Evolutionary conservation across 768 basidiomycete species (phyloP).

Genomic region (Hygrophorus pudorinus): DNA sequence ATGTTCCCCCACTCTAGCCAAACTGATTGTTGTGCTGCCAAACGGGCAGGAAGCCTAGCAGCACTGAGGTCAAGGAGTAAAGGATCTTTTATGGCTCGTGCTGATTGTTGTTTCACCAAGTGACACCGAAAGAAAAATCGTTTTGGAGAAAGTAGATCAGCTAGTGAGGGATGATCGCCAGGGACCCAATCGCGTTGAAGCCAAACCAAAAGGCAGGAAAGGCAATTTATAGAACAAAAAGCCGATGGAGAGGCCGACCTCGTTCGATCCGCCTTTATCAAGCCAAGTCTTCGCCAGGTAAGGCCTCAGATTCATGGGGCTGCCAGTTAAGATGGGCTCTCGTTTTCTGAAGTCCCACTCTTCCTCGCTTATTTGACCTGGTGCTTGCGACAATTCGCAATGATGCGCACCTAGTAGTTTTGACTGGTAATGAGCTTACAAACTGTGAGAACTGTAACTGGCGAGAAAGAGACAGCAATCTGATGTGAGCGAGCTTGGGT

Average conservation of each 20-base stretch:
- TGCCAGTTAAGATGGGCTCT: too few relatives aligned
- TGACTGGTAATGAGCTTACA: too few relatives aligned
- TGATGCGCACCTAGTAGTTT: too few relatives aligned
- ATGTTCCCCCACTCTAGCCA: slow-evolving; percentile 14
- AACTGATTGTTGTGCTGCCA: slow-evolving; percentile 16
- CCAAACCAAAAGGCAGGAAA: slow-evolving; percentile 33
- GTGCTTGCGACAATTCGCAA: slow-evolving; percentile 8
- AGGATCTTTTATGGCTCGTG: slow-evolving; percentile 28
- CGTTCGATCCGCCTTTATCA: slow-evolving; percentile 30
- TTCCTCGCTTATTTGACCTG: too few relatives aligned
- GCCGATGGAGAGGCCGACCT: slow-evolving; percentile 33
- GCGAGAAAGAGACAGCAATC: slow-evolving; percentile 16
- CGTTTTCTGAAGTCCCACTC: too few relatives aligned
- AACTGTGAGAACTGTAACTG: slow-evolving; percentile 25
- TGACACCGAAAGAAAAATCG: slow-evolving; percentile 38
- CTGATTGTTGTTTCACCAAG: slow-evolving; percentile 26
- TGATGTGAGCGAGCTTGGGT: slow-evolving; percentile 27
- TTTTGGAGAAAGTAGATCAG: slow-evolving; percentile 30
- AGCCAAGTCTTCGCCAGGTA: slow-evolving; percentile 40
- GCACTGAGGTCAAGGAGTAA: slow-evolving; percentile 33
- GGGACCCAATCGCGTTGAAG: slow-evolving; percentile 20
- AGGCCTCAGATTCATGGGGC: slow-evolving; percentile 23
- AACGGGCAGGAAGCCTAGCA: slow-evolving; percentile 15
- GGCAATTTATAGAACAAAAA: slow-evolving; percentile 34
- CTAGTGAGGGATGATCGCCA: slow-evolving; percentile 28